Evolutionary conservation across 306 rosid species (phyloP), one percentile per base, ranked within the genome.

Genomic region (Ormosia semicastrata): DNA sequence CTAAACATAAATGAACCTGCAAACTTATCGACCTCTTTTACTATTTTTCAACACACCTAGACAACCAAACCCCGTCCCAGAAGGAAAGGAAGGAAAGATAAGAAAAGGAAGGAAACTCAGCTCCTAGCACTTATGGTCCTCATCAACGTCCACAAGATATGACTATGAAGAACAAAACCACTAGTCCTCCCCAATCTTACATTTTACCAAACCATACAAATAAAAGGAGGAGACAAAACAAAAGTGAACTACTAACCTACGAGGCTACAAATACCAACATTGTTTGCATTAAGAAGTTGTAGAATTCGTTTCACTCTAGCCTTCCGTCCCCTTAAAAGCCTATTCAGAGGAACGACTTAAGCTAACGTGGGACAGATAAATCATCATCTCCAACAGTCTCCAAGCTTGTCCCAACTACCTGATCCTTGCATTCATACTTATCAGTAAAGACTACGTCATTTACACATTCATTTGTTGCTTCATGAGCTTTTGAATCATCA

Each of bases 401-500:
- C 57, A 39, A 78, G 63, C 67, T 63, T 68, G 85, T 81, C 79
- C 86, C 78, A 76, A 71, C 85, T 67, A 66, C 81, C 80, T 60
- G 67, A 80, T 71, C 65, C 85, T 79, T 32, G 74, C 81, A 75
- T 29, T 83, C 89, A 70, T 79, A 82, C 60, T 69, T 86, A 79
- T 69, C 85, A 34, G 63, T 79, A 67, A 65, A 15, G 62, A 69
- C 71, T 18, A 65, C 37, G 52, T 74, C 84, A 1, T 44, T 56
- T 75, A 56, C 53, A 58, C 71, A 41, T 75, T 47, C 86, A 70
- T 70, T 46, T 65, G 56, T 65, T 29, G 65, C 75, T 75, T 39
- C 78, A 29, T 32, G 75, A 54, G 30, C 66, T 80, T 65, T 64
- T 37, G 74, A 52, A 54, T 79, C 92, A 15, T 74, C 82, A 64